Percentiles rank a stretch among this genome's conserved stretches.
Conservation (phyloP, 371 early-diverging fungal species). For the Parasitella parasitica region DNA sequence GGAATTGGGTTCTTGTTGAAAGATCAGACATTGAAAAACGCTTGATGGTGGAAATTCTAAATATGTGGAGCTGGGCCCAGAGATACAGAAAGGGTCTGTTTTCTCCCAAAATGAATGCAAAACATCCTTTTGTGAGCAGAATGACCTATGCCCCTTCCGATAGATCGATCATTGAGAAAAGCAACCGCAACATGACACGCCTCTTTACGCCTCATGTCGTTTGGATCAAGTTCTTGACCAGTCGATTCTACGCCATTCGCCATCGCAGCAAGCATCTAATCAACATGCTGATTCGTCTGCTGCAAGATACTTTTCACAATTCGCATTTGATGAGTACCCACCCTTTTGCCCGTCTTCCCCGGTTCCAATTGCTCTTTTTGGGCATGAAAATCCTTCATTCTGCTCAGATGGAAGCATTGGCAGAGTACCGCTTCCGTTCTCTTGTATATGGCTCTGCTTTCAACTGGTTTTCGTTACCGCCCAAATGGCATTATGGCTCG, state of each 20-base stretch:
- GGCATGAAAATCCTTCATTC: slow-evolving; percentile 78
- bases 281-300: slow-evolving; percentile 68
- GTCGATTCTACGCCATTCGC: slow-evolving; percentile 81
- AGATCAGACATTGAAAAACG: slow-evolving; percentile 73
- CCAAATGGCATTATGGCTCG: slow-evolving; percentile 71
- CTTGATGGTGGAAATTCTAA: slow-evolving; percentile 81
- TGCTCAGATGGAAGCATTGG: slow-evolving; percentile 67
- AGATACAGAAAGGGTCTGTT: slow-evolving; percentile 79
- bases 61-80: slow-evolving; percentile 83
- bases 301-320: slow-evolving; percentile 75
- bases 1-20: slow-evolving; percentile 87
- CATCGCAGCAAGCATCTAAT: slow-evolving; percentile 76
- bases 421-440: slow-evolving; percentile 62
- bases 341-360: slow-evolving; percentile 74
- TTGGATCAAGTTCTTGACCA: slow-evolving; percentile 84
- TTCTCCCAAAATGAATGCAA: slow-evolving; percentile 55
- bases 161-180: slow-evolving; percentile 69
- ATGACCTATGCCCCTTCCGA: slow-evolving; percentile 93
- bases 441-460: slow-evolving; percentile 68
- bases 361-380: slow-evolving; percentile 75
- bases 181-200: slow-evolving; percentile 59
- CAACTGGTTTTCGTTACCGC: slow-evolving; percentile 73
- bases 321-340: slow-evolving; percentile 65
- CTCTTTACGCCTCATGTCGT: slow-evolving; percentile 75
- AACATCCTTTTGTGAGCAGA: slow-evolving; percentile 85